Conservation (phyloP, 495 filamentous ascomycete species). For the Aeminium ludgeri region DNA sequence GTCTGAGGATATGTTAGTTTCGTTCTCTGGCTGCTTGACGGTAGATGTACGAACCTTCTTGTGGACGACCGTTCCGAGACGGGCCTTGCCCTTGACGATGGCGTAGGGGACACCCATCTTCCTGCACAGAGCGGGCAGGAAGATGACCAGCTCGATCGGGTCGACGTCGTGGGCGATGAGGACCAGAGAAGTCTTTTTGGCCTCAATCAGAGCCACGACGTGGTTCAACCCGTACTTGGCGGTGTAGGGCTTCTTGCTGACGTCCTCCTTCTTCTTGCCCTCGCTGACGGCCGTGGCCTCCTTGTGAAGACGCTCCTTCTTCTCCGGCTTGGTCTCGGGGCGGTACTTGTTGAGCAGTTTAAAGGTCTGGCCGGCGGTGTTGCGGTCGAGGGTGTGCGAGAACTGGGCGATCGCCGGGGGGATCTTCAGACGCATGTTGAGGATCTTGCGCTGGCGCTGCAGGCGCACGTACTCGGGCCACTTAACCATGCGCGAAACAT, state of each 20-base stretch:
- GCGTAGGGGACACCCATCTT: constrained; percentile 99
- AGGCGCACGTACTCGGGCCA: constrained; percentile 69
- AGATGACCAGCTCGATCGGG: constrained; percentile 98
- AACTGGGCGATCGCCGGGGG: constrained; percentile 96
- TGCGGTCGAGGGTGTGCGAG: constrained; percentile 92
- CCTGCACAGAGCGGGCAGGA: constrained; percentile 95
- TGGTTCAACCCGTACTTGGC: constrained; percentile 99
- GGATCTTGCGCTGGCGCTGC: constrained; percentile 98
- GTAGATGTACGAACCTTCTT: constrained; percentile 61
- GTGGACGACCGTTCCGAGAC: constrained; percentile 97
- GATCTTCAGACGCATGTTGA: constrained; percentile 96
- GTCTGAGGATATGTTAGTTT: constrained; percentile 40
- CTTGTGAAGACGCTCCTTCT: constrained; percentile 97
- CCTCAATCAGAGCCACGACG: constrained; percentile 98
- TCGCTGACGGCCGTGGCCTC: constrained; percentile 93
- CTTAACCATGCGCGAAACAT: constrained; percentile 97
- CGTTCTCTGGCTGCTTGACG: neutral
- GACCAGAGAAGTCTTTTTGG: constrained; percentile 98
- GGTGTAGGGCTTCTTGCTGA: constrained; percentile 97
- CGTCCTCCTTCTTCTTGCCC: constrained; percentile 99
- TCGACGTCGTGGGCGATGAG: constrained; percentile 99
- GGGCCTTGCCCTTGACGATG: constrained; percentile 98
- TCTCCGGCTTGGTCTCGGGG: constrained; percentile 96
- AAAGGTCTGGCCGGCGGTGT: constrained; percentile 90
- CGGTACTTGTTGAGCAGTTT: constrained; percentile 99